phyloP scores from a whole-genome alignment of 2,329 filamentous ascomycete species.

The Aureobasidium sp. region DNA sequence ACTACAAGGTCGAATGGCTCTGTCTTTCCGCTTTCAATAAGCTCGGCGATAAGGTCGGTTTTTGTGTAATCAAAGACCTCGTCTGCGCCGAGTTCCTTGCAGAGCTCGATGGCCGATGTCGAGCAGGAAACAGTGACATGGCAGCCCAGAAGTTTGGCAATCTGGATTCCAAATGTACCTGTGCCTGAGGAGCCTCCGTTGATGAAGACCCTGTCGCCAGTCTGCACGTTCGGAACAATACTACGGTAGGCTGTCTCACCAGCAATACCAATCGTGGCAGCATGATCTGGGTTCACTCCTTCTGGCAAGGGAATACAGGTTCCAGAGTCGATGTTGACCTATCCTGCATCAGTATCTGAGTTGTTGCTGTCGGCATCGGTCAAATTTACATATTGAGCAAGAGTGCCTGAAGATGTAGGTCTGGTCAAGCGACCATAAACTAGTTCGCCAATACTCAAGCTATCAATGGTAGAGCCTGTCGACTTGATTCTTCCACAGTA shows the following conservation, averaged over 20 bases:
- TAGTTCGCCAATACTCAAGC: slow-evolving; percentile 31
- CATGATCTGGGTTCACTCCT: slow-evolving; percentile 30
- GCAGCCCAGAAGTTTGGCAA: slow-evolving; percentile 55
- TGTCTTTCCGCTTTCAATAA: slow-evolving; percentile 40
- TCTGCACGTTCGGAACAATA: slow-evolving; percentile 31
- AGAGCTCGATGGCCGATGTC: slow-evolving; percentile 49
- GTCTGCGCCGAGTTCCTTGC: slow-evolving; percentile 54
- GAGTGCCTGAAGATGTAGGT: slow-evolving; percentile 28
- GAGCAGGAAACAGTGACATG: slow-evolving; percentile 56
- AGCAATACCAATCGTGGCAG: slow-evolving; percentile 32
- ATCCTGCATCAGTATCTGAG: neutral
- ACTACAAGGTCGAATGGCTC: slow-evolving; percentile 46
- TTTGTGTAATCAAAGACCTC: slow-evolving; percentile 56
- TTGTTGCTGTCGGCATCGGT: neutral
- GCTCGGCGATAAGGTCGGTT: slow-evolving; percentile 39
- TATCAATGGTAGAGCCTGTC: slow-evolving; percentile 20
- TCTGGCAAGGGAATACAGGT: slow-evolving; percentile 28
- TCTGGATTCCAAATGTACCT: slow-evolving; percentile 55
- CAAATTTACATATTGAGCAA: slow-evolving; percentile 30
- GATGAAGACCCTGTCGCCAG: slow-evolving; percentile 51
- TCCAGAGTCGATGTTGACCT: slow-evolving; percentile 20
- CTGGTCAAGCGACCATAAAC: slow-evolving; percentile 33
- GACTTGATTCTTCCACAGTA: slow-evolving; percentile 45
- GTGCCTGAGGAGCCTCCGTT: slow-evolving; percentile 59
- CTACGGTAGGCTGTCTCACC: slow-evolving; percentile 36